Evolutionary conservation across 202 grass and related monocot genomes (phyloP), one percentile per base, ranked within the genome.

Genomic region (Cymbopogon flexuosus): DNA sequence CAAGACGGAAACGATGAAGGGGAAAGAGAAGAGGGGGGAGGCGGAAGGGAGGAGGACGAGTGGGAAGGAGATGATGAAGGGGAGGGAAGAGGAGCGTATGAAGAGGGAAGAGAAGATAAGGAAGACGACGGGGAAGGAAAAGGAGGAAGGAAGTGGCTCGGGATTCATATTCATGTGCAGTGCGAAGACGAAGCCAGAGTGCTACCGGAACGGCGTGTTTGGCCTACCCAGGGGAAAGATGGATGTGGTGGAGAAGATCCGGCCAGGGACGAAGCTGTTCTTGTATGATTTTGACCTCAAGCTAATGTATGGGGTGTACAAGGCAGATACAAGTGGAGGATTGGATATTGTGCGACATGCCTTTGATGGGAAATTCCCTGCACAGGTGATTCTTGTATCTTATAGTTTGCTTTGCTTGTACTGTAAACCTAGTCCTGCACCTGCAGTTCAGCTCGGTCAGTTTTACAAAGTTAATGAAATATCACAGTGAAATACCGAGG

Each of bases 121-220:
- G 16, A 63, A 73, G 29, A 72, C 34, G 34, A 39, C 6, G 27
- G 39, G 8, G 18, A 70, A 70, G 64, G 67, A 54, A 11, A 10
- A 1, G 12, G 22, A n/a, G 12, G 72, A 40, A 27, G 62, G 16
- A n/a, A n/a, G 42, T 21, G 72, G 19, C 6, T 62, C 73, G 1
- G 92, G 95, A 29, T 98, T 83, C 62, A 98, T 98, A 75, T 98
- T 98, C 70, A 98, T 98, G 95, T 98, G 95, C 10, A 98, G 18
- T n/a, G 79, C 51, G n/a, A 89, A 52, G 84, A 98, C 90, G 6
- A 98, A 98, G 80, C 84, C 90, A 0, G 95, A 98, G 82, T 98
- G 95, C 78, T 98, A 86, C 45, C 86, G 33, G 18, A 86, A 88
- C 34, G 56, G 83, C 0, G 86, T 95, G 58, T 95, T 98, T 58